phyloP scores from a whole-genome alignment of 352 stramenopile genomes.

The Discostella stelligera region DNA sequence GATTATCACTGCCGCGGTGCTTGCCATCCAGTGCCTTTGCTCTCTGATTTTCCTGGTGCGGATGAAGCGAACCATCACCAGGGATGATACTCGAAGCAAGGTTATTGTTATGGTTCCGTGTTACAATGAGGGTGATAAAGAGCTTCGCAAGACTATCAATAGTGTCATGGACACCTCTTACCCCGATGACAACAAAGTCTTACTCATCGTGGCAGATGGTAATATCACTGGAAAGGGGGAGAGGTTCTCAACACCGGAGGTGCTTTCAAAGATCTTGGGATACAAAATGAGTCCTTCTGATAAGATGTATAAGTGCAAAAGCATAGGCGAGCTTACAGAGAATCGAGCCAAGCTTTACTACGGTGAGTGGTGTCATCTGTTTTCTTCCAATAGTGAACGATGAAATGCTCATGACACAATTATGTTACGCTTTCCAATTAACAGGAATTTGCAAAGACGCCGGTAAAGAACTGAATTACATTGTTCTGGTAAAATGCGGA shows the following conservation, averaged over 20 bases:
- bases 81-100: constrained; percentile 47
- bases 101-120: constrained; percentile 74
- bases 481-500: constrained; percentile 64
- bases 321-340: constrained; percentile 48
- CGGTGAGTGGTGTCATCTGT: constrained; percentile 9
- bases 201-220: constrained; percentile 63
- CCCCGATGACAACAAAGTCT: constrained; percentile 64
- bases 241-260: constrained; percentile 46
- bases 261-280: constrained; percentile 54
- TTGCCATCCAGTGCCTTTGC: constrained; percentile 48
- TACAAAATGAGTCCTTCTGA: constrained; percentile 57
- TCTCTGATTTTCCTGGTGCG: constrained; percentile 54
- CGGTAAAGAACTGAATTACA: constrained; percentile 57
- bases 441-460: constrained; percentile 43
- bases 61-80: constrained; percentile 40
- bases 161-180: constrained; percentile 57
- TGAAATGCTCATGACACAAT: background rate
- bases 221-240: constrained; percentile 62
- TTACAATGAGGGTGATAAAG: constrained; percentile 70
- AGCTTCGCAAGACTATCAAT: constrained; percentile 68
- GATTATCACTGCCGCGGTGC: constrained; percentile 48
- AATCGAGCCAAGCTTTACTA: constrained; percentile 59
- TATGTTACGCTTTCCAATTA: background rate
- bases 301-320: constrained; percentile 54
- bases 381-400: background rate